Percentiles rank a stretch among this genome's conserved stretches.
Conservation (phyloP, 306 rosid genomes). For the Sicyos baderoa region DNA sequence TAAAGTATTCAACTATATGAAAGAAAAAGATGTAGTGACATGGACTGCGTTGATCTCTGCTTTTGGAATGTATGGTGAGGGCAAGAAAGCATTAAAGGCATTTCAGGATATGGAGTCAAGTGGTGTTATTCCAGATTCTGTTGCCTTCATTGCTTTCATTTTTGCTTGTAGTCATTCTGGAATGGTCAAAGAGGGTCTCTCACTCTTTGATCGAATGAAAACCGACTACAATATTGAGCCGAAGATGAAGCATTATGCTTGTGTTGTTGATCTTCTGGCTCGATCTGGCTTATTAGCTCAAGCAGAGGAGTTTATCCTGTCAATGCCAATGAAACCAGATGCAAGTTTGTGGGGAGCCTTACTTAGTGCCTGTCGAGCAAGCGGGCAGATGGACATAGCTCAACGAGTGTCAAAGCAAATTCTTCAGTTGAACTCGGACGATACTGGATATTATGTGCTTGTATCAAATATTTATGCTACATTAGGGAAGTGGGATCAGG, state of each 20-base stretch:
- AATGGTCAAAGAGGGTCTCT: conserved; percentile 53
- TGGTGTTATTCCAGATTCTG: conserved; percentile 42
- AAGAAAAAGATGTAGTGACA: conserved; percentile 45
- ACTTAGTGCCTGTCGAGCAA: conserved; percentile 59
- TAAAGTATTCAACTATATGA: conserved; percentile 38
- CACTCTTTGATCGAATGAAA: conserved; percentile 50
- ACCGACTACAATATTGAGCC: conserved; percentile 46
- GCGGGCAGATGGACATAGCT: conserved; percentile 39
- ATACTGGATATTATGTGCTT: conserved; percentile 38
- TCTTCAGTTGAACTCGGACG: conserved; percentile 27
- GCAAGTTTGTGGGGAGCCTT: conserved; percentile 46
- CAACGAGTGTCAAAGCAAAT: conserved; percentile 36
- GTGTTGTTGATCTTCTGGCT: conserved; percentile 58
- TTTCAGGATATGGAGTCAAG: conserved; percentile 45
- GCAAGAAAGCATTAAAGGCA: conserved; percentile 40
- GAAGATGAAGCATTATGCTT: conserved; percentile 44
- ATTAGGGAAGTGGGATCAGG: conserved; percentile 61
- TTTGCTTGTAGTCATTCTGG: conserved; percentile 64
- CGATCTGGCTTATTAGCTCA: conserved; percentile 46
- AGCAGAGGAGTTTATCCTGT: conserved; percentile 45
- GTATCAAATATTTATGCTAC: conserved; percentile 54
- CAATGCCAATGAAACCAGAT: conserved; percentile 47
- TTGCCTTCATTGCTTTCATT: conserved; percentile 49
- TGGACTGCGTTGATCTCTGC: conserved; percentile 60
- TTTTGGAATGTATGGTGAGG: conserved; percentile 59